Evolutionary conservation across 2,329 filamentous ascomycete species (phyloP).

Genomic region (Neopestalotiopsis clavispora): DNA sequence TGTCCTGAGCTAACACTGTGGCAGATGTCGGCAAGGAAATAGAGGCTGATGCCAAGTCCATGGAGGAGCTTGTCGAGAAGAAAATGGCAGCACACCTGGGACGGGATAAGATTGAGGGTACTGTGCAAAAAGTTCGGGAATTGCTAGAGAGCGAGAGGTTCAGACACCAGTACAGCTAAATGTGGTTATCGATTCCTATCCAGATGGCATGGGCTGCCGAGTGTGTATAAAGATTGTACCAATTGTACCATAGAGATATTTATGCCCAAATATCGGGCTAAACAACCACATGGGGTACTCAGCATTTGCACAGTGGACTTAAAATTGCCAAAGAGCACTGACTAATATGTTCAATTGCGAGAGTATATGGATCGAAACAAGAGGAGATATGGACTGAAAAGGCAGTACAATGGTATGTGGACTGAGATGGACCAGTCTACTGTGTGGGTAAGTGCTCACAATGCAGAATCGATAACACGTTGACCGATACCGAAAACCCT

Average conservation of each 20-base stretch:
- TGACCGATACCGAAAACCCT: too few species aligned
- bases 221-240: slow-evolving; percentile 22
- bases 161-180: slow-evolving; percentile 28
- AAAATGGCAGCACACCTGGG: slow-evolving; percentile 62
- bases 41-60: slow-evolving; percentile 38
- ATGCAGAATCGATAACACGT: too few species aligned
- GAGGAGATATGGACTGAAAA: too few species aligned
- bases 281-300: background rate
- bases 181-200: background rate
- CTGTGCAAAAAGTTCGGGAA: slow-evolving; percentile 61
- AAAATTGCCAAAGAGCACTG: background rate
- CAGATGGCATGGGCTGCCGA: background rate
- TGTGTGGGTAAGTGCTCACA: too few species aligned
- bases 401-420: too few species aligned
- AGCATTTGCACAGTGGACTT: background rate
- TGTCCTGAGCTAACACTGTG: slow-evolving; percentile 21
- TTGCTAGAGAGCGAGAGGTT: slow-evolving; percentile 58
- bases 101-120: slow-evolving; percentile 54
- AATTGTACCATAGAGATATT: slow-evolving; percentile 14
- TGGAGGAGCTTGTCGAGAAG: slow-evolving; percentile 48
- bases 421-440: too few species aligned
- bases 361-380: background rate
- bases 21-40: slow-evolving; percentile 57
- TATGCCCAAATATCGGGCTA: background rate
- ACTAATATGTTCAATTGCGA: background rate